Evolutionary conservation across 352 stramenopile species (phyloP).

Genomic region (Pythium aphanidermatum): DNA sequence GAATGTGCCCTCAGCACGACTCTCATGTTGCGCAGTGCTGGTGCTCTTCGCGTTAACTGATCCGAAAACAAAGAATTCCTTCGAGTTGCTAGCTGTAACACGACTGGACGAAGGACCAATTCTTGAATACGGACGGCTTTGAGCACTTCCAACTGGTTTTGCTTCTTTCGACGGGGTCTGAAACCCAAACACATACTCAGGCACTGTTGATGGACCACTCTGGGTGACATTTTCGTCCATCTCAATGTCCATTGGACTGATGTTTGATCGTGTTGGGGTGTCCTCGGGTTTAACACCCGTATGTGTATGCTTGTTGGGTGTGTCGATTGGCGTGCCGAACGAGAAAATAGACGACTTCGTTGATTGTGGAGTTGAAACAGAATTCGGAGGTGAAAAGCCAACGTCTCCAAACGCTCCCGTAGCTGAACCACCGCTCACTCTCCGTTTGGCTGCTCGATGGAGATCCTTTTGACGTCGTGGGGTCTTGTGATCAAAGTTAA

Average conservation of each 20-base stretch:
- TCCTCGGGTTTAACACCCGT: too few relatives aligned
- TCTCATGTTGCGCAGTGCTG: too few relatives aligned
- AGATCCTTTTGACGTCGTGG: constrained; percentile 21
- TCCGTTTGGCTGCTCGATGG: constrained; percentile 19
- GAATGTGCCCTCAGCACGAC: too few relatives aligned
- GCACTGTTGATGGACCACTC: background rate
- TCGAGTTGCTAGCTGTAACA: too few relatives aligned
- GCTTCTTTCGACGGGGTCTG: background rate
- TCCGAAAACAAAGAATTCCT: too few relatives aligned
- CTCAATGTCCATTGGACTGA: constrained; percentile 22
- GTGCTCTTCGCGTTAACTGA: too few relatives aligned
- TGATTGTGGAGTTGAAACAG: background rate
- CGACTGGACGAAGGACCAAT: too few relatives aligned
- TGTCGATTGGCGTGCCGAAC: background rate
- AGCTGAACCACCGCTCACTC: constrained; percentile 4
- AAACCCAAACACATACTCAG: constrained; percentile 4
- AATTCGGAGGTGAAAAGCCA: background rate
- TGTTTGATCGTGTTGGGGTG: background rate
- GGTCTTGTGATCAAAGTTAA: constrained; percentile 3
- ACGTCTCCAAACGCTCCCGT: constrained; percentile 1
- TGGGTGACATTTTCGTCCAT: constrained; percentile 12
- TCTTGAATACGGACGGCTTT: too few relatives aligned
- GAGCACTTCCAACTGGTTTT: too few relatives aligned
- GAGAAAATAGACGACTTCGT: constrained; percentile 5
- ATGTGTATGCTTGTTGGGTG: too few relatives aligned